phyloP scores from a whole-genome alignment of 305 asterid species.

The Fraxinus sp. region DNA sequence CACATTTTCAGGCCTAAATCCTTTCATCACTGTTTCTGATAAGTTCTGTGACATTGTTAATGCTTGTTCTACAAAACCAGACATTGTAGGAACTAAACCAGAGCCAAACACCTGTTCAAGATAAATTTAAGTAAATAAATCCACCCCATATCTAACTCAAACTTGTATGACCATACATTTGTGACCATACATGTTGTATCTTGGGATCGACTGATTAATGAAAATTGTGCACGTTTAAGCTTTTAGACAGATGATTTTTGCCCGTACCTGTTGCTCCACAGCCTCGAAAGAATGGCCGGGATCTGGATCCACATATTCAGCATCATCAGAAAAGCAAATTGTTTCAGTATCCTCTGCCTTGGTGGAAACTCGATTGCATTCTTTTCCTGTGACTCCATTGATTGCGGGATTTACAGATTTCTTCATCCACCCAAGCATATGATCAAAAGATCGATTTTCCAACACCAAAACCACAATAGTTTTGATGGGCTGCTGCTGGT shows the following conservation, averaged over 20 bases:
- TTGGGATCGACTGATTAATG: background rate
- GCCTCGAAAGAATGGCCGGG: conserved; percentile 84
- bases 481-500: conserved; percentile 56
- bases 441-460: conserved; percentile 86
- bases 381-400: conserved; percentile 71
- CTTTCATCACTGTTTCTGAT: conserved; percentile 69
- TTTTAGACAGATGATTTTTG: background rate
- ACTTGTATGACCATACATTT: background rate
- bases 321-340: conserved; percentile 65
- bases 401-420: conserved; percentile 54
- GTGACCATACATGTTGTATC: background rate
- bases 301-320: conserved; percentile 74
- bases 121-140: background rate
- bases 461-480: conserved; percentile 66
- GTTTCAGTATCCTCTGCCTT: conserved; percentile 10
- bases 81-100: conserved; percentile 56
- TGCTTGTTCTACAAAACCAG: conserved; percentile 85
- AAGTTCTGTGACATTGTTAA: conserved; percentile 42
- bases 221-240: background rate
- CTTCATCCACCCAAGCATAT: conserved; percentile 91
- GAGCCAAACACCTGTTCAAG: conserved; percentile 49
- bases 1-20: conserved; percentile 59
- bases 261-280: conserved; percentile 40
- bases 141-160: background rate
- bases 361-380: conserved; percentile 59